Percentiles rank a stretch among this genome's conserved stretches.
These are phyloP conservation scores for Candida quercuum DNA, from an alignment of 805 yeast species.

Conservation along the genomic window DNA sequence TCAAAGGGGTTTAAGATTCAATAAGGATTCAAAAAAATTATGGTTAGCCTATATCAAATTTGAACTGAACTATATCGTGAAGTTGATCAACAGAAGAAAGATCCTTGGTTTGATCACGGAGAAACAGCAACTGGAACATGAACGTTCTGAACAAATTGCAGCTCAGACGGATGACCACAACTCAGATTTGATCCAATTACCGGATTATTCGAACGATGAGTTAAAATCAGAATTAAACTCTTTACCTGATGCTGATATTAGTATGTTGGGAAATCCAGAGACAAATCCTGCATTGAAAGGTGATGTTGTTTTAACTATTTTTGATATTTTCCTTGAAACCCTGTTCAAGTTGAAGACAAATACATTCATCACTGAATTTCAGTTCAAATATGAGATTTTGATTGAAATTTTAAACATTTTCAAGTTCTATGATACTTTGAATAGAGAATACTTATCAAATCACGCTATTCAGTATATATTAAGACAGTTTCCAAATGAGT, in stretches of 20 bases:
- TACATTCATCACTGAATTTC: conserved; percentile 17
- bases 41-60: conserved; percentile 88
- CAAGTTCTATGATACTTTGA: conserved; percentile 64
- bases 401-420: conserved; percentile 50
- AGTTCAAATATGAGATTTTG: conserved; percentile 34
- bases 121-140: conserved; percentile 54
- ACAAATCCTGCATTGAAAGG: conserved; percentile 76
- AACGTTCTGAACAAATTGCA: conserved; percentile 24
- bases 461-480: conserved; percentile 58
- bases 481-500: conserved; percentile 33
- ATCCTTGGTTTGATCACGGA: conserved; percentile 75
- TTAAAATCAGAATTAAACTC: conserved; percentile 59
- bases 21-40: conserved; percentile 61
- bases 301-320: conserved; percentile 64
- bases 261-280: conserved; percentile 80
- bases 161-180: conserved; percentile 22
- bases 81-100: conserved; percentile 76
- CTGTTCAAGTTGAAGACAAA: conserved; percentile 22
- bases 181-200: conserved; percentile 36
- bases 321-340: conserved; percentile 57
- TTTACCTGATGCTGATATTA: conserved; percentile 83
- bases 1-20: conserved; percentile 82
- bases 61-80: conserved; percentile 81
- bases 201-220: conserved; percentile 44
- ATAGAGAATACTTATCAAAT: conserved; percentile 58